These are phyloP conservation scores for Byssochlamys sp. DNA, from an alignment of 2,329 filamentous ascomycete genomes.

Conservation along the genomic window DNA sequence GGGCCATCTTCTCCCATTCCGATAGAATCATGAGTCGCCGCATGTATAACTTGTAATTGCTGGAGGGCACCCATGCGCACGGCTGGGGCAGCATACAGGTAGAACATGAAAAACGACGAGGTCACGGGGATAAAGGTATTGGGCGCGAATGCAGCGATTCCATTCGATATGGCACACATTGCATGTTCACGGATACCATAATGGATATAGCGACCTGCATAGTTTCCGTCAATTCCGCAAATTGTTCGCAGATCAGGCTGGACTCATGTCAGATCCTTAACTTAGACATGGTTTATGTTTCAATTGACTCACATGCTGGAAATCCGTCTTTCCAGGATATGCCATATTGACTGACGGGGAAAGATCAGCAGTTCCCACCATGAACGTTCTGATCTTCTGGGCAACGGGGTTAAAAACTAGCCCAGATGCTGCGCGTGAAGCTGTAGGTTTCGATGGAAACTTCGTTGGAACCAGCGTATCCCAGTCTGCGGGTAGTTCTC, in stretches of 20 bases:
- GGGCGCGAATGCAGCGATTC: slow-evolving; percentile 48
- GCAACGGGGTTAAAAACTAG: slow-evolving; percentile 46
- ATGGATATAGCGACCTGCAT: slow-evolving; percentile 43
- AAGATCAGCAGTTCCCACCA: slow-evolving; percentile 47
- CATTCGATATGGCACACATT: slow-evolving; percentile 72
- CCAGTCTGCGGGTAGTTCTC: slow-evolving; percentile 43
- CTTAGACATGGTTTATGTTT: background rate
- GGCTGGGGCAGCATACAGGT: slow-evolving; percentile 47
- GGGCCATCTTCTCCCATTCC: slow-evolving; percentile 53
- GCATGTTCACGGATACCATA: slow-evolving; percentile 54
- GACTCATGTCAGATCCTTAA: slow-evolving; percentile 3
- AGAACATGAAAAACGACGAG: slow-evolving; percentile 56
- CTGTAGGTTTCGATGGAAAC: slow-evolving; percentile 42
- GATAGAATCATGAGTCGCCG: slow-evolving; percentile 54
- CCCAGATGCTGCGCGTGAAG: slow-evolving; percentile 41
- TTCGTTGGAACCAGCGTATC: slow-evolving; percentile 39
- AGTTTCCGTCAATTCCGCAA: slow-evolving; percentile 46
- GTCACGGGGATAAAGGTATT: slow-evolving; percentile 51
- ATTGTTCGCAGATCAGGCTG: slow-evolving; percentile 20
- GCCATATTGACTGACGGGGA: slow-evolving; percentile 48
- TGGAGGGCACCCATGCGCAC: slow-evolving; percentile 53
- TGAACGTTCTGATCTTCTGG: slow-evolving; percentile 38
- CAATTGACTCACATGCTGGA: slow-evolving; percentile 36
- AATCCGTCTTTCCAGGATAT: slow-evolving; percentile 44
- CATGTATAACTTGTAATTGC: slow-evolving; percentile 47